Evolutionary conservation across 176 grass and related monocot genomes (phyloP).

Genomic region (Echinochloa phyllopogon): DNA sequence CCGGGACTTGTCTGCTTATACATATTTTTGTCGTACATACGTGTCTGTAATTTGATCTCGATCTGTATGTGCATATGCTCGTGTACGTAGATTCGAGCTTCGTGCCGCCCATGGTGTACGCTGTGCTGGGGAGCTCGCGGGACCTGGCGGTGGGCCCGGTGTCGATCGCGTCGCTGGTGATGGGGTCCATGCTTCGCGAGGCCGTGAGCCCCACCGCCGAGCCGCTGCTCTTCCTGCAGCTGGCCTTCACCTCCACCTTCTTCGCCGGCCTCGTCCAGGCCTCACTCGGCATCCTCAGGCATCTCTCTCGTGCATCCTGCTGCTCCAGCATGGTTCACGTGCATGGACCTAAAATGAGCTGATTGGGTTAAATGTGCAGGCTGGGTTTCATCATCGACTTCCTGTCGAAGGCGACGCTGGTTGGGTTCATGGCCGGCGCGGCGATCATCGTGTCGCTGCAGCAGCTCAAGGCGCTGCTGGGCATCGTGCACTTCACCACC

Average conservation of each 20-base stretch:
- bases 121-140: conserved; percentile 84
- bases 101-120: conserved; percentile 87
- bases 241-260: conserved; percentile 89
- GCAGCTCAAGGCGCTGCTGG: conserved; percentile 87
- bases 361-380: conserved; percentile 1
- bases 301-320: too few relatives aligned
- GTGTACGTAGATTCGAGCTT: conserved; percentile 77
- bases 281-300: conserved; percentile 82
- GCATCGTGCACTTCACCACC: conserved; percentile 92
- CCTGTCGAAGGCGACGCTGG: conserved; percentile 90
- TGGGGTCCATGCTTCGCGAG: conserved; percentile 92
- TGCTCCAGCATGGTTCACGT: not conserved
- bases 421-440: conserved; percentile 96
- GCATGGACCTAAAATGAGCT: not conserved
- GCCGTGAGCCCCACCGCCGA: conserved; percentile 70
- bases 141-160: conserved; percentile 92
- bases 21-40: too few relatives aligned
- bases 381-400: conserved; percentile 94
- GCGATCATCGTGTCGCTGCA: conserved; percentile 93
- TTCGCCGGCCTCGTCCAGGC: conserved; percentile 93
- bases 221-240: conserved; percentile 84
- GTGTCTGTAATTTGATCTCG: not conserved
- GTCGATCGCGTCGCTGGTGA: conserved; percentile 91
- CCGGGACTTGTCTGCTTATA: not conserved
- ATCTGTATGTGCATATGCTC: not conserved